A percentile compares a stretch with the other conserved stretches of the same genome.
phyloP scores from a whole-genome alignment of 192 early-diverging fungal species.

The Allomyces javanicus region DNA sequence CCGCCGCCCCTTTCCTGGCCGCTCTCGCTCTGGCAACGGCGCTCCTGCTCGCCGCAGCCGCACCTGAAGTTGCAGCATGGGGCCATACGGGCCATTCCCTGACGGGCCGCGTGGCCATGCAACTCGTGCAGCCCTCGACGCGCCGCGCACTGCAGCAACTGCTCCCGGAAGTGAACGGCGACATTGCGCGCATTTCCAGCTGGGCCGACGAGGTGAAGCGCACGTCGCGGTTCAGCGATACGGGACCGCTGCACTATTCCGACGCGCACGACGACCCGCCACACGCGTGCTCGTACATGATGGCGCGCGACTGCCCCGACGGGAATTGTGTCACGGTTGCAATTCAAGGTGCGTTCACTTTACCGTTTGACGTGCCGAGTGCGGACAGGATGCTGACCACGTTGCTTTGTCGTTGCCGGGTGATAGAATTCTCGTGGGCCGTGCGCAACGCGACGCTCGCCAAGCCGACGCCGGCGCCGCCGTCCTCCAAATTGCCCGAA shows the following conservation, averaged over 20 bases:
- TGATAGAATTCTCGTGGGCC: no score
- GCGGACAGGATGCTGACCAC: no score
- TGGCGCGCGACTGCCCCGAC: background rate
- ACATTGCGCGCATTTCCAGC: background rate
- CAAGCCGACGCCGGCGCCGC: no score
- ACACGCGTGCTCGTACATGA: background rate
- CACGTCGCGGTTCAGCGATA: background rate
- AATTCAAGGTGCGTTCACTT: background rate
- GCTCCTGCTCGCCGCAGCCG: no score
- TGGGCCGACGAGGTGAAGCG: background rate
- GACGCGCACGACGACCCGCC: conserved; percentile 1
- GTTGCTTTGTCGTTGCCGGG: no score
- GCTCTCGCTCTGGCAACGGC: no score
- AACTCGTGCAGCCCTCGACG: background rate
- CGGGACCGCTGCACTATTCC: background rate
- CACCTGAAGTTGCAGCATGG: no score
- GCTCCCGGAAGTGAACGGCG: background rate
- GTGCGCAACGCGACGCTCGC: no score
- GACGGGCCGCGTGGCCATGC: background rate
- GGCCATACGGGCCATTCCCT: background rate
- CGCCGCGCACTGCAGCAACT: background rate
- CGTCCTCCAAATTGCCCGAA: no score
- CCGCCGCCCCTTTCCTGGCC: no score
- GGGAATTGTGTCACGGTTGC: background rate
- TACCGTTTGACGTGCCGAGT: background rate